phyloP scores from a whole-genome alignment of 805 yeast genomes.

The Blastobotrys peoriensis region DNA sequence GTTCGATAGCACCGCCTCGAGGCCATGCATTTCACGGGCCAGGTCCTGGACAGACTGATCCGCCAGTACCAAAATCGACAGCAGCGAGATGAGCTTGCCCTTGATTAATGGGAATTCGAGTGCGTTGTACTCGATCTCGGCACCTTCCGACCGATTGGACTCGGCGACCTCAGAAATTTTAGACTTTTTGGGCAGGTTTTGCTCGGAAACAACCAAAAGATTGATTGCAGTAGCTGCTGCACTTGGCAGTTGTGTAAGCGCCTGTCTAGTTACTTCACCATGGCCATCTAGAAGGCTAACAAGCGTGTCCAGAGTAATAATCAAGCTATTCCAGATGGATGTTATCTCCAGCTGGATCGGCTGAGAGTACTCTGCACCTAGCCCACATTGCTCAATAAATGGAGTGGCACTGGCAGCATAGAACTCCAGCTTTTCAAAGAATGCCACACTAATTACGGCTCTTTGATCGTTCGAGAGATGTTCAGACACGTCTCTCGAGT shows the following conservation, averaged over 20 bases:
- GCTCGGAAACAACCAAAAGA: slow-evolving; percentile 14
- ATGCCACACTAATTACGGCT: neutral
- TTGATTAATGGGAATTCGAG: slow-evolving; percentile 57
- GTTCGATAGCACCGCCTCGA: slow-evolving; percentile 66
- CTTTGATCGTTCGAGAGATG: neutral
- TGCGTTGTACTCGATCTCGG: slow-evolving; percentile 11
- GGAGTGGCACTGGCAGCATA: slow-evolving; percentile 7
- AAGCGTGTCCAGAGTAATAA: slow-evolving; percentile 11
- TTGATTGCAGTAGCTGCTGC: slow-evolving; percentile 1
- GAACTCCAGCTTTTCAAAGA: neutral
- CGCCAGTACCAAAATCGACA: slow-evolving; percentile 51
- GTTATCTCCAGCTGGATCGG: slow-evolving; percentile 3
- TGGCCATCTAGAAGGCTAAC: slow-evolving; percentile 5
- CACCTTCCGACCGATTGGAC: slow-evolving; percentile 3
- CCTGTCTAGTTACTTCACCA: neutral
- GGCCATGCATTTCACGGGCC: slow-evolving; percentile 58
- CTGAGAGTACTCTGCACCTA: slow-evolving; percentile 3
- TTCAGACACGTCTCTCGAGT: neutral
- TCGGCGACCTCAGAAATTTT: slow-evolving; percentile 14
- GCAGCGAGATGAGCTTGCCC: slow-evolving; percentile 56
- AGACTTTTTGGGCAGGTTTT: slow-evolving; percentile 13
- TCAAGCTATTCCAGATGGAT: slow-evolving; percentile 10
- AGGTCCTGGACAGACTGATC: slow-evolving; percentile 58
- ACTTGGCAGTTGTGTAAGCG: slow-evolving; percentile 1
- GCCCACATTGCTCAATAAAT: slow-evolving; percentile 8